Base-by-base conservation (phyloP, 139 green algal genomes). In the Mychonastes homosphaera region DNA sequence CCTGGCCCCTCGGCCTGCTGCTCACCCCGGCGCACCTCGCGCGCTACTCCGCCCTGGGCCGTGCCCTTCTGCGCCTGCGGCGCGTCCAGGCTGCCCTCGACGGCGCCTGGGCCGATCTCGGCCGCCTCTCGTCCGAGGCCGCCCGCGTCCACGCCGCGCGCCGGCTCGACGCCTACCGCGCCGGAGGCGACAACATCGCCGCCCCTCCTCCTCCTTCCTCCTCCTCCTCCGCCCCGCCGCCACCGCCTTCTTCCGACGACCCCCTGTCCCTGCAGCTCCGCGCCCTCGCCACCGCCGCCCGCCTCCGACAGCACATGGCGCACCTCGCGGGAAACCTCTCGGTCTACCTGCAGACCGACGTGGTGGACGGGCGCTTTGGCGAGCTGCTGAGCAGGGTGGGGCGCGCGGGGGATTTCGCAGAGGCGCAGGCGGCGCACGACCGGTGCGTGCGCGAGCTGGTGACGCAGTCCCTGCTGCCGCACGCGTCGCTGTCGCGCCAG, bases 281-380 rank as follows among this genome's bases (percentile, higher is more conserved):
- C n/a, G n/a, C n/a, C n/a, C n/a, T n/a, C n/a, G n/a, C n/a, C n/a
- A n/a, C n/a, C n/a, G n/a, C n/a, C n/a, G n/a, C n/a, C n/a, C 79
- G 82, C 27, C 65, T 88, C 63, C 77, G 85, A 28, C 79, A 88
- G 28, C 68, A 84, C 53, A 90, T 95, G 83, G 58, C 68, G 16
- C 79, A 94, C 69, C 67, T 95, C 29, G 56, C 92, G 9, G 50
- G 49, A 57, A 93, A 93, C 65, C 65, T 91, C 40, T 79, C 86
- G 77, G 77, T 85, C 63, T 93, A 93, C 71, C 77, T 90, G 4
- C 84, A 92, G 73, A 67, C 82, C n/a, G 87, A 95, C 32, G 87
- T 95, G 28, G 81, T 94, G 12, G 85, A 90, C 54, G 62, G 68
- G 19, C 72, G 78, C 64, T 83, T 70, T 41, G 50, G 28, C 0